These are phyloP conservation scores for Colletotrichum eremochloae DNA, from an alignment of 2,329 filamentous ascomycete genomes.

Conservation along the genomic window DNA sequence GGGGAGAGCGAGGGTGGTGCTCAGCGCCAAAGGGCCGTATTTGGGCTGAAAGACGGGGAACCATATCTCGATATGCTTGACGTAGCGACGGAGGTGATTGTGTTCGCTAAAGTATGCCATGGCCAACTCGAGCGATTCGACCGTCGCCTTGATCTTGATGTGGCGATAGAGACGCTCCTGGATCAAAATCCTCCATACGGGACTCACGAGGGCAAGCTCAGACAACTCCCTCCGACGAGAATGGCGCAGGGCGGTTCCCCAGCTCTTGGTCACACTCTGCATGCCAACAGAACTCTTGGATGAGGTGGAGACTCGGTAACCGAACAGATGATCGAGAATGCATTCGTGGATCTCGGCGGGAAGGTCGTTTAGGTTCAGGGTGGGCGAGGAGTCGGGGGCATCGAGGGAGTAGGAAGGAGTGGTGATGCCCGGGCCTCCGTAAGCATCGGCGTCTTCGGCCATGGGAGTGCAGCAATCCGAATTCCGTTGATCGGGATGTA, in stretches of 20 bases:
- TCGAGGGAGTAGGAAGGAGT: slow-evolving; percentile 41
- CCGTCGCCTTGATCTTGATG: slow-evolving; percentile 80
- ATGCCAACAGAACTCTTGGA: slow-evolving; percentile 68
- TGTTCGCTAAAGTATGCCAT: slow-evolving; percentile 71
- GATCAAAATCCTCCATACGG: slow-evolving; percentile 75
- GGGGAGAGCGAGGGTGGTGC: slow-evolving; percentile 61
- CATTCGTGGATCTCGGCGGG: slow-evolving; percentile 80
- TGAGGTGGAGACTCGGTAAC: slow-evolving; percentile 73
- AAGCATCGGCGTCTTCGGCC: slow-evolving; percentile 47
- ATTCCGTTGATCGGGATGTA: slow-evolving; percentile 64
- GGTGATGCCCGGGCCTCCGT: slow-evolving; percentile 47
- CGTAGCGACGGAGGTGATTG: slow-evolving; percentile 71
- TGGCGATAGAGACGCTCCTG: slow-evolving; percentile 81
- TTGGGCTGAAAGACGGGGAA: slow-evolving; percentile 79
- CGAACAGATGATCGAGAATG: slow-evolving; percentile 79
- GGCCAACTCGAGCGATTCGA: slow-evolving; percentile 71
- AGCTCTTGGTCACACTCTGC: slow-evolving; percentile 67
- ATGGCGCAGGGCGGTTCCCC: slow-evolving; percentile 75
- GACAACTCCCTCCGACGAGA: slow-evolving; percentile 77
- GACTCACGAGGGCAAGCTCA: slow-evolving; percentile 72
- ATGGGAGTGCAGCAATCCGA: slow-evolving; percentile 55
- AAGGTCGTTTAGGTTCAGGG: slow-evolving; percentile 61
- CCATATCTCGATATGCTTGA: slow-evolving; percentile 83
- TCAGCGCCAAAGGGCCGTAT: slow-evolving; percentile 58
- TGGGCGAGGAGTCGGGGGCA: slow-evolving; percentile 36